These are phyloP conservation scores for Thelephora ganbajun DNA, from an alignment of 768 basidiomycete genomes.

Conservation along the genomic window DNA sequence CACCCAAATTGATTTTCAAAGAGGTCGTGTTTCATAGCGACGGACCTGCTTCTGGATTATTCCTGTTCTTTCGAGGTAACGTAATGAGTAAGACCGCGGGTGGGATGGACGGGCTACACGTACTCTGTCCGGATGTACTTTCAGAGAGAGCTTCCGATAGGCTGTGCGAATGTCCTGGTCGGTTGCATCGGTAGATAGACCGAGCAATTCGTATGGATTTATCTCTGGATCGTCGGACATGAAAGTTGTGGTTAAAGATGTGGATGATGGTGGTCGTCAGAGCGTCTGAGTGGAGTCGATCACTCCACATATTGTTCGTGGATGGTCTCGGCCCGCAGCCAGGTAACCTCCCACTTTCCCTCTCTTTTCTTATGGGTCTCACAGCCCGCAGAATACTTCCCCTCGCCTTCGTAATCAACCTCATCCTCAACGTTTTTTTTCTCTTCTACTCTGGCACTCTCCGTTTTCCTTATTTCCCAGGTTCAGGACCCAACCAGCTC, in stretches of 20 bases:
- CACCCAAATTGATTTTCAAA: background rate
- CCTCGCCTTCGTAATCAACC: background rate
- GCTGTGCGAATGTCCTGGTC: constrained; percentile 71
- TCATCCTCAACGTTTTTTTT: background rate
- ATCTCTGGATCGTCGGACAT: constrained; percentile 34
- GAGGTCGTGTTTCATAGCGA: background rate
- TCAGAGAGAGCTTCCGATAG: constrained; percentile 66
- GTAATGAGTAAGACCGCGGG: background rate
- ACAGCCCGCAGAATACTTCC: background rate
- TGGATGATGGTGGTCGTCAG: background rate
- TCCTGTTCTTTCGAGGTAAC: constrained; percentile 40
- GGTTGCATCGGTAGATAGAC: constrained; percentile 45
- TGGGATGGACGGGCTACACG: constrained; percentile 8
- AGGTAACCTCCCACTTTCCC: background rate
- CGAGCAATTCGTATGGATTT: constrained; percentile 65
- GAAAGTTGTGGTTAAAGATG: background rate
- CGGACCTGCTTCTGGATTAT: constrained; percentile 67
- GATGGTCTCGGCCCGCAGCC: too few species aligned
- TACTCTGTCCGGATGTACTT: constrained; percentile 83
- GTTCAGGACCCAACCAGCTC: too few species aligned
- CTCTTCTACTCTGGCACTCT: background rate
- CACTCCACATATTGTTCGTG: too few species aligned
- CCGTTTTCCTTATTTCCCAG: background rate
- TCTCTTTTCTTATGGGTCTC: background rate
- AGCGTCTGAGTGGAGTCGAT: background rate